A percentile compares a stretch with the other conserved stretches of the same genome.
phyloP scores from a whole-genome alignment of 257 asterid species.

The Solanum chiquidenum region DNA sequence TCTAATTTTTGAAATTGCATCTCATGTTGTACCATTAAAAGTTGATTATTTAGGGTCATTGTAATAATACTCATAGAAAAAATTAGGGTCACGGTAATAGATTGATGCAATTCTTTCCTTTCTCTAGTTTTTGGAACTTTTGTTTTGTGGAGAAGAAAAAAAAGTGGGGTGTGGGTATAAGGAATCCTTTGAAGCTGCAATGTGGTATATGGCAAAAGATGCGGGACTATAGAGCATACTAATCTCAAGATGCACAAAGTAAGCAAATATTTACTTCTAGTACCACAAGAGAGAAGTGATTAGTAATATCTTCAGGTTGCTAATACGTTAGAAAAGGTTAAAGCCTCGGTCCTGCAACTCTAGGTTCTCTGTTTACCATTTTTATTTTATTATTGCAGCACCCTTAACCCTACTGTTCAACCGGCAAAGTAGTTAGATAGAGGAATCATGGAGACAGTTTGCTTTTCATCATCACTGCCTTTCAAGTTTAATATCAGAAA shows the following conservation, averaged over 20 bases:
- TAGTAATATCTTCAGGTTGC: neutral
- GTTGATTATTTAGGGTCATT: neutral
- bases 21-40: neutral
- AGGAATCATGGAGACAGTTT: neutral
- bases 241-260: neutral
- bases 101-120: neutral
- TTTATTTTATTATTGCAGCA: neutral
- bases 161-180: neutral
- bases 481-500: neutral
- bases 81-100: neutral
- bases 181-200: neutral
- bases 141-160: neutral
- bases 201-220: neutral
- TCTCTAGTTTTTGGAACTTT: neutral
- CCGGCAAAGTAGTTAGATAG: neutral
- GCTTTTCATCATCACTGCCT: neutral
- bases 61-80: neutral
- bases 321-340: neutral
- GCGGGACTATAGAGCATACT: neutral
- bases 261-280: neutral
- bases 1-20: neutral
- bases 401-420: neutral
- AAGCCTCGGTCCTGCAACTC: neutral
- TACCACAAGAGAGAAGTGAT: neutral
- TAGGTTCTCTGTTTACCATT: neutral